These are phyloP conservation scores for Triglochin maritima DNA, from an alignment of 106 monocot species.

Conservation along the genomic window DNA sequence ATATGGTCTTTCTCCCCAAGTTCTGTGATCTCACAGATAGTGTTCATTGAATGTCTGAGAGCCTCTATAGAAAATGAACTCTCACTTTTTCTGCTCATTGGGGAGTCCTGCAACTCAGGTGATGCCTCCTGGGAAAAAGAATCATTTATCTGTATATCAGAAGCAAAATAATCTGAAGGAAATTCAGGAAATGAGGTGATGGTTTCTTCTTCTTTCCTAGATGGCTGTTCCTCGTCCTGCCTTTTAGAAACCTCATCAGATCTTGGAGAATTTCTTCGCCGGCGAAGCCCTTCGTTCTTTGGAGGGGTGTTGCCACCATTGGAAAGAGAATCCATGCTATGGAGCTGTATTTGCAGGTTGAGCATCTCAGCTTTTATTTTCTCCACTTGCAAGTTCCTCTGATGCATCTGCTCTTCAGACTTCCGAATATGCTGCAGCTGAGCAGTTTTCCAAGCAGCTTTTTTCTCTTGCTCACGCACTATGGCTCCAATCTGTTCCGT, in stretches of 20 bases:
- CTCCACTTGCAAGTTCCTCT: constrained; percentile 83
- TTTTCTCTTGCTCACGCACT: constrained; percentile 95
- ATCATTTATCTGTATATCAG: constrained; percentile 26
- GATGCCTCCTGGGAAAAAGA: constrained; percentile 3
- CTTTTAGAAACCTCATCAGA: constrained; percentile 6
- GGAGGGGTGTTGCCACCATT: constrained; percentile 26
- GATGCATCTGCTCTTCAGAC: constrained; percentile 65
- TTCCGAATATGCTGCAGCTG: constrained; percentile 74
- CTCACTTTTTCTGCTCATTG: constrained; percentile 33
- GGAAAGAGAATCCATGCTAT: constrained; percentile 37
- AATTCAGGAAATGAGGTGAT: constrained; percentile 9
- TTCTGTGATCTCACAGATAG: constrained; percentile 60
- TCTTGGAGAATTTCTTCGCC: constrained; percentile 23
- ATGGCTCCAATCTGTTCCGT: no score
- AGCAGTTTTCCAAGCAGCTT: constrained; percentile 78
- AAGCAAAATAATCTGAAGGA: constrained; percentile 31
- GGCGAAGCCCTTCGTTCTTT: constrained; percentile 31
- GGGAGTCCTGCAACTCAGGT: constrained; percentile 31
- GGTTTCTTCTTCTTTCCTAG: constrained; percentile 17
- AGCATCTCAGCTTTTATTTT: constrained; percentile 98
- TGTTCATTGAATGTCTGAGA: constrained; percentile 35
- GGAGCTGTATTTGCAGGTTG: constrained; percentile 75
- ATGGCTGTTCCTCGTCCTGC: constrained; percentile 14
- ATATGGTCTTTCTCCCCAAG: constrained; percentile 22
- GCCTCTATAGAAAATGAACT: constrained; percentile 24